Evolutionary conservation across 352 stramenopile species (phyloP), one percentile per base, ranked within the genome.

Genomic region (Pilasporangium apinafurcum): DNA sequence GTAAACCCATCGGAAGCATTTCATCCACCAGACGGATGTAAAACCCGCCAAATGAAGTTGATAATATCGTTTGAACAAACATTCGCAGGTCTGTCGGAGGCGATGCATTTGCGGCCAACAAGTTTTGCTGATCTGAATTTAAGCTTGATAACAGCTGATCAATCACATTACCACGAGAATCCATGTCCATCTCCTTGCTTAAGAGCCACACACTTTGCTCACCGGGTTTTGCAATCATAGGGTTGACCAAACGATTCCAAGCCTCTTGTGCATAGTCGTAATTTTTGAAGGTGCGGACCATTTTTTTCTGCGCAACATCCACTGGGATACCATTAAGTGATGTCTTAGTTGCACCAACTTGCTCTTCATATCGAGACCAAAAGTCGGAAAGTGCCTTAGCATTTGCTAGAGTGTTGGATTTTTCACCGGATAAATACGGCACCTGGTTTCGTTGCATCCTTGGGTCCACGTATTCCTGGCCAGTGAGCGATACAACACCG

Each of bases 211-310:
- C 31, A 21, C 65, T 83, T 29, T 83, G 62, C 38, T 95, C 83
- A 9, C 57, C 62, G 2, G 79, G 72, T 40, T 84, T 89, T 10
- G 74, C 39, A 8, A 95, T 44, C 25, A 65, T 76, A 17, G 78
- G 83, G 26, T 91, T 89, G 8, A 95, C 77, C 14, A 95, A 60
- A 4, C 75, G 66, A 43, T 68, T 76, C 83, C 83, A 95, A 20
- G 83, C 76, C 51, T 95, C 81, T 47, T 95, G 78, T 10, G 83
- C 83, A 50, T 88, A 95, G 12, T 95, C 83, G 21, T 83, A 92
- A 53, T 85, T 92, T 44, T 78, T 83, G 51, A 95, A 95, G 16
- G 61, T 39, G 31, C 83, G 78, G 6, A 95, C 75, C 76, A 95
- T 90, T 50, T 92, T 95, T 50, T 86, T 86, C 53, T 95, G 83